Evolutionary conservation across 1,139 yeast genomes (phyloP), one percentile per base, ranked within the genome.

Genomic region (Yamadazyma atlantica): DNA sequence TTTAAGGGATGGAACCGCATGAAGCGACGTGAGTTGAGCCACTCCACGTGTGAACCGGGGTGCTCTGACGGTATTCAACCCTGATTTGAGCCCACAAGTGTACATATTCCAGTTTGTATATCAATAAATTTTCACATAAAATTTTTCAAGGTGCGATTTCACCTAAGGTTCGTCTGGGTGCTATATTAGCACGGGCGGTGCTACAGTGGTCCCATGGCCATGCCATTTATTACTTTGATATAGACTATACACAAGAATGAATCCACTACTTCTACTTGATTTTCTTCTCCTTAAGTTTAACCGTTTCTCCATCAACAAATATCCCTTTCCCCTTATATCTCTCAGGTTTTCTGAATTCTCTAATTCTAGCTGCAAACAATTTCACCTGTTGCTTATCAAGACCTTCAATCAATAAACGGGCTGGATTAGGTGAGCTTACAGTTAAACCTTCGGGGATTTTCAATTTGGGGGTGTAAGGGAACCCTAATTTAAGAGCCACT

Each of bases 261-360:
- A 23, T 19, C 26, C 26, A 16, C 17, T 8, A 7, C 31, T 42
- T 59, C 74, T n/a, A 90, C 80, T 90, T 92, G 60, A 89, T 85
- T 76, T 89, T 90, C 77, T 86, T 86, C 52, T 85, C 89, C 75
- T 92, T 92, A 60, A 90, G 74, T 60, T 80, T 84, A 60, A 92
- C 84, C 37, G 95, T 89, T 66, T 92, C 97, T 55, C 82, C 85
- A 62, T 90, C 87, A 38, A 94, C 85, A 58, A 85, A 94, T 39
- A 94, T 85, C 55, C 99, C 99, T 64, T 94, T 94, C 58, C 98
- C 98, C 66, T 94, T 94, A 64, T 94, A 94, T 29, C 97, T 97
- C 66, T 94, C 99, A 29, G 99, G 99, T 45, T 95, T 95, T 62
- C 88, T 86, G 70, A 79, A 80, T 52, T 79, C 80, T 61, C 98